Evolutionary conservation across 805 yeast genomes (phyloP).

Genomic region (Isabelozyma pseudorhagii): DNA sequence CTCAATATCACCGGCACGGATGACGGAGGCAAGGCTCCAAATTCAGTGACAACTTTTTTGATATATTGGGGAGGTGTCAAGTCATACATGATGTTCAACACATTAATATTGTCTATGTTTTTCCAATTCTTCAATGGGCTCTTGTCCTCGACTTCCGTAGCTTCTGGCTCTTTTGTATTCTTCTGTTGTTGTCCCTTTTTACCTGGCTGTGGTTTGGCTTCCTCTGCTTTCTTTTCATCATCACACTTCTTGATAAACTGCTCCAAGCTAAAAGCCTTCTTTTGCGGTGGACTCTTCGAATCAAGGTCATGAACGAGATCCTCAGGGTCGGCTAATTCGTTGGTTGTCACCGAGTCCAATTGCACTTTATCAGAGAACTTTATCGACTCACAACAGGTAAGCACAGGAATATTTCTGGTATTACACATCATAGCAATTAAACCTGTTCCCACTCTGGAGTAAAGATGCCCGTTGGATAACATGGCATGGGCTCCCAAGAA

Average conservation of each 20-base stretch:
- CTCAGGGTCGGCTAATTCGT: constrained; percentile 82
- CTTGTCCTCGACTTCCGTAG: constrained; percentile 21
- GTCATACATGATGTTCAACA: constrained; percentile 86
- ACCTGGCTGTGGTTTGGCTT: constrained; percentile 16
- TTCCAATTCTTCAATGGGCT: constrained; percentile 63
- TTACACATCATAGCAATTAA: constrained; percentile 88
- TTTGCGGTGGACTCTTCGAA: constrained; percentile 52
- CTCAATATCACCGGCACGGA: constrained; percentile 95
- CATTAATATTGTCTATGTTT: constrained; percentile 57
- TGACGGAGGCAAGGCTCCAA: constrained; percentile 96
- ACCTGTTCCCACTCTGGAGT: constrained; percentile 94
- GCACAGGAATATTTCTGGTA: constrained; percentile 84
- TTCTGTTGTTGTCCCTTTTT: constrained; percentile 7
- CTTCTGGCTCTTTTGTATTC: constrained; percentile 1
- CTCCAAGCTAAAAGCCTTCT: constrained; percentile 61
- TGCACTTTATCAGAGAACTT: constrained; percentile 95
- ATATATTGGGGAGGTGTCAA: constrained; percentile 91
- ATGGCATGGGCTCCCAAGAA: constrained; percentile 96
- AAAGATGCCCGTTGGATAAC: constrained; percentile 89
- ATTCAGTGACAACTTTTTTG: constrained; percentile 92
- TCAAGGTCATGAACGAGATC: constrained; percentile 54
- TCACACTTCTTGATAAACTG: constrained; percentile 52
- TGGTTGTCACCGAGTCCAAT: constrained; percentile 90
- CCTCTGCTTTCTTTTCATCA: constrained; percentile 18
- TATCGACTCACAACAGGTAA: constrained; percentile 92